Percentiles rank a stretch among this genome's conserved stretches.
Conservation (phyloP, 306 rosid genomes). For the Calophaca sinica region DNA sequence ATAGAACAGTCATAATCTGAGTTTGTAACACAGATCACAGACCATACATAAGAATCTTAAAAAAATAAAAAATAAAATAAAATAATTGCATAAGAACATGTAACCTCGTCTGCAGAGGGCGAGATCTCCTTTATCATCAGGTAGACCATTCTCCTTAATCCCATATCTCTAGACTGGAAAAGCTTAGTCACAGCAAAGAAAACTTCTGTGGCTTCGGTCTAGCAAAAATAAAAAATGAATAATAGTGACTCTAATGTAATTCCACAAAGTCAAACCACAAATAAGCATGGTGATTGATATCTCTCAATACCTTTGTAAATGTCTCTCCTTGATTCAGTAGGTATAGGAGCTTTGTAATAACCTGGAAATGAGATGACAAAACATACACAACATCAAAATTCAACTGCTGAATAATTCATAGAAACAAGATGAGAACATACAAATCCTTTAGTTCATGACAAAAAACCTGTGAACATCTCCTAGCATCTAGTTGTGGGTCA, state of each 20-base stretch:
- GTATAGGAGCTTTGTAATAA: constrained; percentile 92
- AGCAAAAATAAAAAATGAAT: constrained; percentile 36
- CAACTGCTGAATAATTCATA: constrained; percentile 36
- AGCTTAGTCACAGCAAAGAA: constrained; percentile 98
- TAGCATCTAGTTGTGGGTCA: constrained; percentile 95
- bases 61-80: constrained; percentile 36
- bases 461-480: constrained; percentile 97
- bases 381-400: constrained; percentile 41
- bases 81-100: constrained; percentile 11
- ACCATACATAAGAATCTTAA: constrained; percentile 2
- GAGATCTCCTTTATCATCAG: constrained; percentile 94
- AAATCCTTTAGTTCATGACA: constrained; percentile 29
- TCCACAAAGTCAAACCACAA: constrained; percentile 10
- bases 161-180: constrained; percentile 95
- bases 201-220: constrained; percentile 98
- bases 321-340: constrained; percentile 95
- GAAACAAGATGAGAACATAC: constrained; percentile 34
- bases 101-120: constrained; percentile 97
- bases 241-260: constrained; percentile 26
- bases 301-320: constrained; percentile 82
- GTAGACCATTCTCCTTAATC: constrained; percentile 99
- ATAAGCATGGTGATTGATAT: constrained; percentile 45
- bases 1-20: constrained; percentile 51
- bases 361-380: constrained; percentile 57
- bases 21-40: constrained; percentile 31